Evolutionary conservation across 306 rosid species (phyloP).

Genomic region (Cucumis melo): DNA sequence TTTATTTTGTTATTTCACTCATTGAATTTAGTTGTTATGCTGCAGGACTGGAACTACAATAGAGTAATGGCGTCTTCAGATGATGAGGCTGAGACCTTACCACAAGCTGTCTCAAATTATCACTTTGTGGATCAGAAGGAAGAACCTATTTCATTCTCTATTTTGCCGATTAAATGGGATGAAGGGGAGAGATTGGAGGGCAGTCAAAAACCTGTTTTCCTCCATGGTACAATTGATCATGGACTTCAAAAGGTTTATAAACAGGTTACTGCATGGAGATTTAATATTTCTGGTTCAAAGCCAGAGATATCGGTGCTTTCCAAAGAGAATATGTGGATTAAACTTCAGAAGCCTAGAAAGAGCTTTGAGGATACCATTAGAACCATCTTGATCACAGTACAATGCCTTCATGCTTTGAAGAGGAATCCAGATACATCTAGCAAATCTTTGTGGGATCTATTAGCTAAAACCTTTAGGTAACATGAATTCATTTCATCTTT

Average conservation of each 20-base stretch:
- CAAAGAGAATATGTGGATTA: conserved; percentile 50
- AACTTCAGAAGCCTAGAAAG: conserved; percentile 70
- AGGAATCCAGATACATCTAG: conserved; percentile 42
- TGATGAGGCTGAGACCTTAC: conserved; percentile 51
- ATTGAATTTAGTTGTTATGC: conserved; percentile 11
- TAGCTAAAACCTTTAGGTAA: conserved; percentile 61
- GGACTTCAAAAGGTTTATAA: conserved; percentile 51
- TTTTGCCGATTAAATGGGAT: conserved; percentile 61
- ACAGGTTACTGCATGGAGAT: conserved; percentile 69
- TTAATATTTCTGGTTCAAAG: conserved; percentile 36
- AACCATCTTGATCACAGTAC: conserved; percentile 45
- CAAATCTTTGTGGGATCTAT: conserved; percentile 60
- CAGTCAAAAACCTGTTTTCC: conserved; percentile 22
- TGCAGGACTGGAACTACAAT: conserved; percentile 10
- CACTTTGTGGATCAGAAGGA: conserved; percentile 40
- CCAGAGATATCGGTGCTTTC: conserved; percentile 64
- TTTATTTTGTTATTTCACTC: background rate
- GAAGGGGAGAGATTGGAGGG: conserved; percentile 23
- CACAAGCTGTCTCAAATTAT: conserved; percentile 40
- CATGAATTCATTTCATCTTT: background rate
- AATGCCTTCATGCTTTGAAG: conserved; percentile 40
- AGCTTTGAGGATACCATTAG: conserved; percentile 52
- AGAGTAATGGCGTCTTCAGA: conserved; percentile 59
- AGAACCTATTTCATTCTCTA: conserved; percentile 45
- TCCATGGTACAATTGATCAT: conserved; percentile 47